Evolutionary conservation across 2,329 filamentous ascomycete species (phyloP), one percentile per base, ranked within the genome.

Genomic region (Hortaea sp.): DNA sequence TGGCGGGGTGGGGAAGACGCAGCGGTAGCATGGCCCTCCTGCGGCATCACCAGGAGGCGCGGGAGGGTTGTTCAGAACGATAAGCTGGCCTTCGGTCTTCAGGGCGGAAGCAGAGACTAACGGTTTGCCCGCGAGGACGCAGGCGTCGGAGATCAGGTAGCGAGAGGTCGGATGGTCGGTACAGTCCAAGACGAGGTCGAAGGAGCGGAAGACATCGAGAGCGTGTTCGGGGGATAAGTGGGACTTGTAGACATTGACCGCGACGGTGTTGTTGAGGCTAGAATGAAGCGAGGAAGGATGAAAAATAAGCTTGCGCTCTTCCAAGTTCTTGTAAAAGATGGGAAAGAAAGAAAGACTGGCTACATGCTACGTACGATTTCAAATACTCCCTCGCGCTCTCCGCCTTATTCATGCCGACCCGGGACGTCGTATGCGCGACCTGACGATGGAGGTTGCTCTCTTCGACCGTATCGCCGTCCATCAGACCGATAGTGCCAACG

Each of bases 161-260:
- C 92, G 85, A 0, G 88, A 86, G 1, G 86, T 84, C 0, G 92
- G 90, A 53, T 90, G 88, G 66, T 98, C 92, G 7, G 90, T 97
- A 64, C 92, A 98, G 65, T 98, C 92, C 9, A 98, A 79, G 1
- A 97, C 79, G 1, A 95, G 56, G 57, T 95, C 87, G 61, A 94
- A 97, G 4, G 70, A 57, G 0, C 71, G 67, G 46, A 94, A 78
- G 37, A 88, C 79, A 0, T 71, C 64, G 5, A 79, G 67, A 0
- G 88, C 85, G 44, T 84, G 85, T 48, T 78, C 68, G 0, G 87
- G 75, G 0, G 77, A 79, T 10, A 95, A 75, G 52, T 85, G 82
- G 10, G 73, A 71, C 7, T 66, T 63, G 59, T 94, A 75, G 0
- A 79, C 66, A 12, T 77, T 64, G 58, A 88, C 88, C 1, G 64